Percentiles rank a stretch among this genome's conserved stretches.
phyloP scores from a whole-genome alignment of 176 grass and related monocot genomes.

The Cenchrus purpureus region DNA sequence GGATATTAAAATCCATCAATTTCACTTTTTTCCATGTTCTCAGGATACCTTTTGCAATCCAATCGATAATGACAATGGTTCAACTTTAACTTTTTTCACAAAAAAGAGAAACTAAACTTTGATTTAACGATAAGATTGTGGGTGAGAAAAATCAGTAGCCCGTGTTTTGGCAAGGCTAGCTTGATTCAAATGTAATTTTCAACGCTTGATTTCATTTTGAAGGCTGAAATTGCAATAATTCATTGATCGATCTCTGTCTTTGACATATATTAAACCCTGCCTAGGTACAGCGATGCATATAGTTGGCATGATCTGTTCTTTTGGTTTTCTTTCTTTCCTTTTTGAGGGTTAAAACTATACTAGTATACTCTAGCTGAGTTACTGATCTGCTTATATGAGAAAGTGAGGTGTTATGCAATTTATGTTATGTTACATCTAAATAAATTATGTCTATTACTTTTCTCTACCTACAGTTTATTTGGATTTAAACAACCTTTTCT shows the following conservation, averaged over 20 bases:
- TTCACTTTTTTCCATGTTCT: background rate
- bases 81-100: background rate
- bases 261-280: background rate
- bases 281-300: too few relatives aligned
- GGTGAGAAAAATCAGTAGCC: background rate
- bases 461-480: too few relatives aligned
- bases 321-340: too few relatives aligned
- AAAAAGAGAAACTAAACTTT: background rate
- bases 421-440: too few relatives aligned
- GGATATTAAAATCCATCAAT: background rate
- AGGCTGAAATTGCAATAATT: background rate
- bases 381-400: too few relatives aligned
- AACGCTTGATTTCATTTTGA: background rate
- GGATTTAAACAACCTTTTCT: too few relatives aligned
- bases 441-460: too few relatives aligned
- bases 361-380: too few relatives aligned
- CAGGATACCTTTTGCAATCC: background rate
- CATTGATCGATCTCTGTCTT: background rate
- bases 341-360: too few relatives aligned
- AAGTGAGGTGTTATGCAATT: too few relatives aligned
- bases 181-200: background rate
- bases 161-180: background rate
- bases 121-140: background rate
- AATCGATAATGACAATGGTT: background rate
- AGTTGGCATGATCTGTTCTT: too few relatives aligned